A percentile compares a stretch with the other conserved stretches of the same genome.
Evolutionary conservation across 306 rosid genomes (phyloP).

Genomic region (Pueraria montana): DNA sequence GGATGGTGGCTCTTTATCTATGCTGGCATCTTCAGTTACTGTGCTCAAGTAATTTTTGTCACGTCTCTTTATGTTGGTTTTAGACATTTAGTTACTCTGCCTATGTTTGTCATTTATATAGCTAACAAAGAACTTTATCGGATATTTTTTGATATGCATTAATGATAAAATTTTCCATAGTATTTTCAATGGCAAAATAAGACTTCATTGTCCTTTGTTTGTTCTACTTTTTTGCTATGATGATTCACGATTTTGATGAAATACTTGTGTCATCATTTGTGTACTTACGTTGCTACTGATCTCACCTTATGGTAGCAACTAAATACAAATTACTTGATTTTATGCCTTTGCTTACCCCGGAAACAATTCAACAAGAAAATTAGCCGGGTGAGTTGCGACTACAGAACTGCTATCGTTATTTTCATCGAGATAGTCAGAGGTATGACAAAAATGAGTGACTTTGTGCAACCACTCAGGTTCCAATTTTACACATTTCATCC

Average conservation of each 20-base stretch:
- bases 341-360: background rate
- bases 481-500: background rate
- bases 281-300: background rate
- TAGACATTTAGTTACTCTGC: background rate
- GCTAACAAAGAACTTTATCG: background rate
- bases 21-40: background rate
- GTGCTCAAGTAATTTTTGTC: background rate
- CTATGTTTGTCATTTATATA: background rate
- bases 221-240: background rate
- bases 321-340: background rate
- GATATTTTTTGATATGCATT: background rate
- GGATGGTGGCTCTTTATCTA: background rate
- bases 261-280: background rate
- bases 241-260: background rate
- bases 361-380: background rate
- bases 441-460: background rate
- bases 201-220: background rate
- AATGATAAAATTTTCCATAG: background rate
- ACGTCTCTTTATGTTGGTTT: background rate
- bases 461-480: background rate
- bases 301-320: background rate
- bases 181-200: background rate
- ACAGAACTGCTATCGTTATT: background rate
- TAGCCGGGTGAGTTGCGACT: background rate
- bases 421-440: background rate